Evolutionary conservation across 257 asterid species (phyloP).

Genomic region (Solanum peruvianum): DNA sequence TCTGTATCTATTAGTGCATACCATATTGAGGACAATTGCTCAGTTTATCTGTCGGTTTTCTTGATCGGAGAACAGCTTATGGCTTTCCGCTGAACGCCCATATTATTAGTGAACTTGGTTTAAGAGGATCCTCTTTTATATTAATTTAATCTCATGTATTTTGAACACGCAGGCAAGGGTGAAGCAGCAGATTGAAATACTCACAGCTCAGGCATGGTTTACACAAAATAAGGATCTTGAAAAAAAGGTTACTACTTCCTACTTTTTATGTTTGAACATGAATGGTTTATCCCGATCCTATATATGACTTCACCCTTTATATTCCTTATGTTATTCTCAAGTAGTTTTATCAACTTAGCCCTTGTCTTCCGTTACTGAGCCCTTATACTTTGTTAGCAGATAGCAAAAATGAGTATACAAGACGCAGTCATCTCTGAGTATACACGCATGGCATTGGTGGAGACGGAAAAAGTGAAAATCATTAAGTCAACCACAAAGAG

Average conservation of each 20-base stretch:
- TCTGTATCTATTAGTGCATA: not conserved
- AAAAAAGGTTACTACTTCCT: conserved; percentile 40
- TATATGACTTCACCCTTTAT: not conserved
- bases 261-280: not conserved
- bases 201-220: conserved; percentile 84
- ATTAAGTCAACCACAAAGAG: conserved; percentile 17
- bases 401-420: conserved; percentile 60
- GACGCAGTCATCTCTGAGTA: conserved; percentile 50
- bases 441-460: conserved; percentile 48
- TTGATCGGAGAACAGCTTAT: not conserved
- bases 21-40: not conserved
- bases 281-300: not conserved
- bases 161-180: conserved; percentile 39
- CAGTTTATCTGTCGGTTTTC: not conserved
- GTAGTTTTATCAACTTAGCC: not conserved
- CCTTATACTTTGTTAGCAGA: conserved; percentile 26
- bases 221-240: conserved; percentile 53
- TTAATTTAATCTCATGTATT: not conserved
- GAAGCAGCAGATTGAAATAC: conserved; percentile 61
- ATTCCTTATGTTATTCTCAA: not conserved
- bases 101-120: not conserved
- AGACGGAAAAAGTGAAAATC: conserved; percentile 27
- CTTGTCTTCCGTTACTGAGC: not conserved
- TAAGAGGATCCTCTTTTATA: not conserved
- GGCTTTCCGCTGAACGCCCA: not conserved